Evolutionary conservation across 148 eudicot species (phyloP), one percentile per base, ranked within the genome.

Genomic region (Persicaria tinctoria): DNA sequence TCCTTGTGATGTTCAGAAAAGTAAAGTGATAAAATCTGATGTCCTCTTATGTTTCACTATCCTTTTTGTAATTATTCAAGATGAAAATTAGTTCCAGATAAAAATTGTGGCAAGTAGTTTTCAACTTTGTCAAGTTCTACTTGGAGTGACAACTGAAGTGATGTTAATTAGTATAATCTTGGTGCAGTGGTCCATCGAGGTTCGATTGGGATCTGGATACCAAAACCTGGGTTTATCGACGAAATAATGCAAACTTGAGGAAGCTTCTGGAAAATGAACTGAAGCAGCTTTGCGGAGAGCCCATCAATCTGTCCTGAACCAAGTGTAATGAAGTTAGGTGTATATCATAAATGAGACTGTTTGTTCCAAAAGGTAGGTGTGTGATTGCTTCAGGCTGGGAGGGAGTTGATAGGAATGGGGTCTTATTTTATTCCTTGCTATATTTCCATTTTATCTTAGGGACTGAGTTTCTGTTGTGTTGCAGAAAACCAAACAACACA

Each of bases 111-210:
- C 41, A 32, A 32, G 41, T 32, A 32, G 41, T 1, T 32, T 32
- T 32, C 41, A 32, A 32, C 41, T 2, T 32, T 32, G 27, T 56
- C 47, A 46, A 16, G 32, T 47, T 71, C 18, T 17, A 7, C 55
- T 53, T 47, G 74, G 55, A 71, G 47, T 47, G 51, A 50, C 16
- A 46, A 48, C 32, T 17, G 44, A 71, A 46, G 73, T 69, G 44
- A 68, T 55, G 70, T 9, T 44, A 27, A 0, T 72, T 68, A 23
- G 27, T 23, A 63, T 60, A 16, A 50, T 78, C 20, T 55, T 72
- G 41, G 76, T 89, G 87, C 80, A 89, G 97, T 80, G 93, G 97
- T 32, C 97, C 97, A 0, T 76, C 93, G 53, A 84, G 97, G 76
- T 91, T 82, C 73, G 97, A 91, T 55, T 91, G 97, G 93, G 93